Percentiles rank a stretch among this genome's conserved stretches.
phyloP scores from a whole-genome alignment of 139 green algal genomes.

The Volvox africanus region DNA sequence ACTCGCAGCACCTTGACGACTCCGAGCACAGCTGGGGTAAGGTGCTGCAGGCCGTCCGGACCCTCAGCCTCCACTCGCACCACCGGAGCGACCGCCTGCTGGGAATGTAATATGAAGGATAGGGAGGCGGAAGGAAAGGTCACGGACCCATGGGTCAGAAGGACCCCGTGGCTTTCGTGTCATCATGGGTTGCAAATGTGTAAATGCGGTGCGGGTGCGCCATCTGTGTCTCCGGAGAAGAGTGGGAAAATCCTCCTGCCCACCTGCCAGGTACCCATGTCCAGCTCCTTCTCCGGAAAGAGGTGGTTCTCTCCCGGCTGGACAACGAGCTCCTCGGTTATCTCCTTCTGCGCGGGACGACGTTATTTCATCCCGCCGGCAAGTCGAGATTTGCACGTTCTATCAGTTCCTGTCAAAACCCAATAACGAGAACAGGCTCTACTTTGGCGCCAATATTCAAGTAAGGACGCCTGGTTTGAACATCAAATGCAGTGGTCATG shows the following conservation, averaged over 20 bases:
- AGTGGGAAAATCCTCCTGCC: neutral
- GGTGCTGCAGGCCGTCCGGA: neutral
- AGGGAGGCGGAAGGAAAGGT: neutral
- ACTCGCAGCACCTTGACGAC: slow-evolving; percentile 11
- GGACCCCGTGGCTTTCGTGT: no score
- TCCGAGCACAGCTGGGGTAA: neutral
- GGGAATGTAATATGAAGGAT: neutral
- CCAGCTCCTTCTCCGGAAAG: slow-evolving; percentile 20
- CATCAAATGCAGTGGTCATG: neutral
- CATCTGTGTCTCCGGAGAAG: neutral
- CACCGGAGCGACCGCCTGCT: slow-evolving; percentile 14
- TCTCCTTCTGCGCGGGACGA: neutral
- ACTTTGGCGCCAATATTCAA: no score
- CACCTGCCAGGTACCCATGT: slow-evolving; percentile 37
- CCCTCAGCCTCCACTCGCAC: neutral
- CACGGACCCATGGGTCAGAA: neutral
- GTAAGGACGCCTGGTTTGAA: neutral
- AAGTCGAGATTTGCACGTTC: neutral
- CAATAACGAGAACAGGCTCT: neutral
- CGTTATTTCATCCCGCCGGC: no score
- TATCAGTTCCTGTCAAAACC: neutral
- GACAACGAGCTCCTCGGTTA: neutral
- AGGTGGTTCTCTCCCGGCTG: neutral
- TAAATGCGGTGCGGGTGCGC: neutral
- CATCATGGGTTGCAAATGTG: no score